Percentiles rank a stretch among this genome's conserved stretches.
phyloP scores from a whole-genome alignment of 805 yeast genomes.

The Lachancea meyersii region DNA sequence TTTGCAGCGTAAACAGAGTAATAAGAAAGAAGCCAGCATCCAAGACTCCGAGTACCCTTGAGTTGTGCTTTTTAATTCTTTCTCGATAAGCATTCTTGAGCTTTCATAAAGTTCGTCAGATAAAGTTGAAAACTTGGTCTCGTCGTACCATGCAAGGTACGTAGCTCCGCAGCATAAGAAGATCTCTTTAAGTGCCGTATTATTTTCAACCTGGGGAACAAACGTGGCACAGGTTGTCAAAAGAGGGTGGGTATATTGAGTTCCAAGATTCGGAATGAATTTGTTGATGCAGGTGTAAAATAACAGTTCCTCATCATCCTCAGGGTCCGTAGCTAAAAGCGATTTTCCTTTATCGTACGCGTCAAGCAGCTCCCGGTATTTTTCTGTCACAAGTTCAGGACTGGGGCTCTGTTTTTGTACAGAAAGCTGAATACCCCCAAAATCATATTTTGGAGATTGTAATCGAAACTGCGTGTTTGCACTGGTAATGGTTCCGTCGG shows the following conservation, averaged over 20 bases:
- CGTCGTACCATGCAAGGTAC: constrained; percentile 32
- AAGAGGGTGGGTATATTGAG: constrained; percentile 38
- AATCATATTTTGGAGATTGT: background rate
- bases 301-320: constrained; percentile 15
- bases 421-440: background rate
- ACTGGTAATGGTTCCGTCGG: background rate
- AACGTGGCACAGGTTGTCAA: constrained; percentile 39
- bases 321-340: background rate
- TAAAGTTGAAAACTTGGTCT: constrained; percentile 20
- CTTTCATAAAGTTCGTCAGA: constrained; percentile 23
- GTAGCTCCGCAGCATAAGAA: constrained; percentile 41
- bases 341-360: constrained; percentile 8
- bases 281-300: constrained; percentile 37
- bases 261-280: constrained; percentile 38
- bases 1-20: constrained; percentile 37
- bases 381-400: background rate
- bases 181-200: constrained; percentile 30
- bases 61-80: constrained; percentile 20
- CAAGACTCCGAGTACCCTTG: constrained; percentile 34
- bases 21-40: constrained; percentile 37
- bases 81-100: constrained; percentile 19
- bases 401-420: no score
- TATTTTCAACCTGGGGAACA: constrained; percentile 33
- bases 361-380: constrained; percentile 7
- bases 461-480: background rate